These are phyloP conservation scores for Apiotrichum gamsii DNA, from an alignment of 1,284 basidiomycete species.

Conservation along the genomic window DNA sequence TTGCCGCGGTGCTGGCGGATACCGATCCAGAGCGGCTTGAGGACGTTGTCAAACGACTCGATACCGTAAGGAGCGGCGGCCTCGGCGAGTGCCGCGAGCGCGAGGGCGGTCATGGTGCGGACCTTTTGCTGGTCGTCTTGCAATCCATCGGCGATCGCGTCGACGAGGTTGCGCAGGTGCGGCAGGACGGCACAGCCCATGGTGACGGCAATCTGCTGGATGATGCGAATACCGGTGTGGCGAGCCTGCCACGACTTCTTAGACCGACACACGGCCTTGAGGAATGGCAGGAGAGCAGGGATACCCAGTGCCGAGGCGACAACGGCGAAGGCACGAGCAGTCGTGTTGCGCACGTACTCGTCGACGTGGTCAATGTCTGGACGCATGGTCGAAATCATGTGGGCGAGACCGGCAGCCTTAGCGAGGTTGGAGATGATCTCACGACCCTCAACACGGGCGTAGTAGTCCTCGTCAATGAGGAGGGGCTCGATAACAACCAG, in stretches of 20 bases:
- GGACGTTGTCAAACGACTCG: slow-evolving; percentile 96
- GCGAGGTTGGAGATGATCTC: slow-evolving; percentile 99
- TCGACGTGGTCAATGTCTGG: slow-evolving; percentile 99
- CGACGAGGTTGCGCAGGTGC: slow-evolving; percentile 91
- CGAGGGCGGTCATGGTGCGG: slow-evolving; percentile 95
- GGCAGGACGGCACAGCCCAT: slow-evolving; percentile 99
- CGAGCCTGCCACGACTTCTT: slow-evolving; percentile 99
- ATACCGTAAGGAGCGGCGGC: slow-evolving; percentile 98
- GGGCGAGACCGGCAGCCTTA: slow-evolving; percentile 96
- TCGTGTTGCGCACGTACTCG: slow-evolving; percentile 98
- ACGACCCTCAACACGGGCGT: slow-evolving; percentile 96
- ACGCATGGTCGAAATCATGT: slow-evolving; percentile 99
- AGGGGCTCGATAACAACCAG: slow-evolving; percentile 98
- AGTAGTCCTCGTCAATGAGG: slow-evolving; percentile 99
- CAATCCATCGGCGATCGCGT: slow-evolving; percentile 91
- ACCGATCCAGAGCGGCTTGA: slow-evolving; percentile 97
- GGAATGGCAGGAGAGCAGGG: slow-evolving; percentile 92
- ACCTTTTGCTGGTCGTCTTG: slow-evolving; percentile 99
- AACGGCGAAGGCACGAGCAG: slow-evolving; percentile 96
- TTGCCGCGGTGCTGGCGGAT: slow-evolving; percentile 97
- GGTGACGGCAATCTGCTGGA: slow-evolving; percentile 99
- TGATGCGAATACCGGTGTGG: slow-evolving; percentile 97
- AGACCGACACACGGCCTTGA: slow-evolving; percentile 95
- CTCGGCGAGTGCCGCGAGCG: slow-evolving; percentile 93
- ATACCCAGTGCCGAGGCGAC: slow-evolving; percentile 98